phyloP scores from a whole-genome alignment of 1,284 basidiomycete species.

The Heterobasidion irregulare region DNA sequence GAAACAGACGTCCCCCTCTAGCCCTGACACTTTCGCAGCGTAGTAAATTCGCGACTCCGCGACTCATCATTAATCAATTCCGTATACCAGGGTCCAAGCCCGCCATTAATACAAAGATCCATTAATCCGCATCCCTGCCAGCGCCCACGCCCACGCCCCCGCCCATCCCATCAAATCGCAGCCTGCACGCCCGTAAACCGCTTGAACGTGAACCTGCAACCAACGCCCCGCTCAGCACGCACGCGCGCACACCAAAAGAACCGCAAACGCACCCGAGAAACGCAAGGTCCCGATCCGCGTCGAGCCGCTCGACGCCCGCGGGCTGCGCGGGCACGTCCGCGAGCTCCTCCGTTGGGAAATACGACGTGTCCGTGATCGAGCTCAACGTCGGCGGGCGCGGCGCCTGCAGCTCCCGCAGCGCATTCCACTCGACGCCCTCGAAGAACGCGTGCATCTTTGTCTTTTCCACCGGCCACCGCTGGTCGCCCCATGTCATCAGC shows the following conservation, averaged over 20 bases:
- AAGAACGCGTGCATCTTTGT: conserved; percentile 96
- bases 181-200: conserved; percentile 39
- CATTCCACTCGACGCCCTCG: conserved; percentile 91
- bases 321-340: conserved; percentile 75
- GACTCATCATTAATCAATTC: too few species aligned
- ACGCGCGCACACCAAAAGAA: background rate
- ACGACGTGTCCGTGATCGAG: conserved; percentile 90
- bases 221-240: conserved; percentile 3
- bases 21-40: too few species aligned
- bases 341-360: conserved; percentile 96
- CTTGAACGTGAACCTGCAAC: conserved; percentile 72
- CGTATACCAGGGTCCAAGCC: too few species aligned
- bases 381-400: conserved; percentile 92
- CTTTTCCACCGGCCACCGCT: conserved; percentile 76
- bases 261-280: conserved; percentile 71
- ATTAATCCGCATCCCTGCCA: too few species aligned
- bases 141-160: too few species aligned
- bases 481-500: conserved; percentile 81
- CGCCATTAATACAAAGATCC: too few species aligned
- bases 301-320: conserved; percentile 58
- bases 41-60: too few species aligned
- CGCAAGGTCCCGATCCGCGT: conserved; percentile 84
- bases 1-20: too few species aligned
- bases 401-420: conserved; percentile 88
- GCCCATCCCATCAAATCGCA: too few species aligned